Percentiles rank a stretch among this genome's conserved stretches.
Evolutionary conservation across 768 basidiomycete species (phyloP).

Genomic region (Multifurca ochricompacta): DNA sequence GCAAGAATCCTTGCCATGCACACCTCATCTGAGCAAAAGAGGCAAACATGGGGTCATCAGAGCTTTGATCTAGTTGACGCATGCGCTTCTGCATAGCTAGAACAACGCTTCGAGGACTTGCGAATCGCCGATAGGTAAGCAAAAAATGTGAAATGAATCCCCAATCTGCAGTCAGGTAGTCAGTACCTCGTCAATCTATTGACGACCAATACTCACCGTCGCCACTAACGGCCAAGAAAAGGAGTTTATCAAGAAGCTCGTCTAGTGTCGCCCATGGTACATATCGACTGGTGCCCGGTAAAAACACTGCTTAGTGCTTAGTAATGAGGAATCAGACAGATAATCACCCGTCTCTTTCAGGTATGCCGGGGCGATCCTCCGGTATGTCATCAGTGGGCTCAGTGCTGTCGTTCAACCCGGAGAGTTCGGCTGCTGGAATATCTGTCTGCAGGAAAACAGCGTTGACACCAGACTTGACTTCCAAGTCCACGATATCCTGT

Average conservation of each 20-base stretch:
- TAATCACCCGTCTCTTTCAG: conserved; percentile 42
- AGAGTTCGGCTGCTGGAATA: conserved; percentile 1
- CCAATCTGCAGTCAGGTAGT: conserved; percentile 43
- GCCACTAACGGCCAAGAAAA: conserved; percentile 77
- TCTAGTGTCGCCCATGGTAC: conserved; percentile 70
- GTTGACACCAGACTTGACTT: background rate
- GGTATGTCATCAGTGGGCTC: conserved; percentile 12
- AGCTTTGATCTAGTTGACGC: conserved; percentile 63
- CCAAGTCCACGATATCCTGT: conserved; percentile 14
- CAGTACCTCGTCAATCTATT: background rate
- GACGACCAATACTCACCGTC: conserved; percentile 47
- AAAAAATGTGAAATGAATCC: conserved; percentile 74
- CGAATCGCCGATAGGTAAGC: conserved; percentile 76
- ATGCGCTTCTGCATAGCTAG: conserved; percentile 84
- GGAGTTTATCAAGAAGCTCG: conserved; percentile 71
- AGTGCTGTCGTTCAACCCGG: conserved; percentile 7
- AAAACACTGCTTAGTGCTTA: background rate
- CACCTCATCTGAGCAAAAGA: conserved; percentile 89
- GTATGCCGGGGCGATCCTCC: conserved; percentile 11
- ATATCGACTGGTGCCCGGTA: conserved; percentile 39
- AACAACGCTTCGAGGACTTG: conserved; percentile 70
- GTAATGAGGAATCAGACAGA: background rate
- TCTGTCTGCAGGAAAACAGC: conserved; percentile 3
- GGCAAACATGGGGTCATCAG: conserved; percentile 77
- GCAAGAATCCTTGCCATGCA: conserved; percentile 10